phyloP scores from a whole-genome alignment of 2,329 filamentous ascomycete species.

The Sphaerostilbella broomeana region DNA sequence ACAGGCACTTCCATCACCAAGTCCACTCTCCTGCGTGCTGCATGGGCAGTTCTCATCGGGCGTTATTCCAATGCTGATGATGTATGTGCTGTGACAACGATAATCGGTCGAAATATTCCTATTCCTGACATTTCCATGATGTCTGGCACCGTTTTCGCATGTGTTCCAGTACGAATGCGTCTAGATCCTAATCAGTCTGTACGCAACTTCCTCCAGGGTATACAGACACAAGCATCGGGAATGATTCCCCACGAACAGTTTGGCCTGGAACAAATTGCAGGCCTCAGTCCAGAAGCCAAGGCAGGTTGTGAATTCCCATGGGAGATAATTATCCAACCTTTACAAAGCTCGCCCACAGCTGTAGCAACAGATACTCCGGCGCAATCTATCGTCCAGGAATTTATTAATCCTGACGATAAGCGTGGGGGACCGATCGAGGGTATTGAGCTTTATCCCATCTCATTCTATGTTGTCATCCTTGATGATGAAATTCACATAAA shows the following conservation, averaged over 20 bases:
- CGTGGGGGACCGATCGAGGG: too few relatives aligned
- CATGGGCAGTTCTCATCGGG: slow-evolving; percentile 8
- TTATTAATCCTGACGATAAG: too few relatives aligned
- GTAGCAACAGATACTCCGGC: too few relatives aligned
- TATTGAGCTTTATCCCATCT: too few relatives aligned
- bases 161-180: slow-evolving; percentile 7
- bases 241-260: slow-evolving; percentile 7
- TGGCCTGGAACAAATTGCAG: slow-evolving; percentile 7
- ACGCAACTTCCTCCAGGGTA: neutral
- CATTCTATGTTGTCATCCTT: too few relatives aligned
- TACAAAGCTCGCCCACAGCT: too few relatives aligned
- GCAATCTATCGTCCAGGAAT: too few relatives aligned
- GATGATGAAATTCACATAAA: too few relatives aligned
- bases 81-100: slow-evolving; percentile 7
- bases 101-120: slow-evolving; percentile 9
- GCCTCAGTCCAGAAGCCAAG: neutral
- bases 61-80: slow-evolving; percentile 9
- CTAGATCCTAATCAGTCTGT: neutral
- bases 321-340: too few relatives aligned
- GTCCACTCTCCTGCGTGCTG: slow-evolving; percentile 6
- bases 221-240: slow-evolving; percentile 7
- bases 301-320: slow-evolving; percentile 5
- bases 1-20: slow-evolving; percentile 3
- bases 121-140: slow-evolving; percentile 2
- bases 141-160: slow-evolving; percentile 5